phyloP scores from a whole-genome alignment of 768 basidiomycete species.

The Xerocomus brunneocitrinus region DNA sequence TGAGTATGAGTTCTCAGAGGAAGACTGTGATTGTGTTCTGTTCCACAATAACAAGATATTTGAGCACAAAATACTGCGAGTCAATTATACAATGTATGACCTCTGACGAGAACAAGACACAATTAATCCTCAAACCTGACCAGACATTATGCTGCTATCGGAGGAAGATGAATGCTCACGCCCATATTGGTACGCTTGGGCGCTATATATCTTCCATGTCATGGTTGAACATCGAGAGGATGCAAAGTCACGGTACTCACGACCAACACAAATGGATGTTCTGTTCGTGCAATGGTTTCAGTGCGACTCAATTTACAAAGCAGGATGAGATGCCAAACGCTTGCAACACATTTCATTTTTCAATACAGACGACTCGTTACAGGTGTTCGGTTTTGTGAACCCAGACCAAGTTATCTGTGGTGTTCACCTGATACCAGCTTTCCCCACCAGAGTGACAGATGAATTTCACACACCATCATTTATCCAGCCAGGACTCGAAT shows the following conservation, averaged over 20 bases:
- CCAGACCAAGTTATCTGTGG: slow-evolving; percentile 37
- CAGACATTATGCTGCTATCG: slow-evolving; percentile 35
- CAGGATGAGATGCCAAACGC: slow-evolving; percentile 25
- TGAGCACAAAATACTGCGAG: slow-evolving; percentile 8
- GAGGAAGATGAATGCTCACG: slow-evolving; percentile 23
- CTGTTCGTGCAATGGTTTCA: slow-evolving; percentile 41
- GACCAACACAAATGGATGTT: slow-evolving; percentile 31
- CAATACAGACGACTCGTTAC: background rate
- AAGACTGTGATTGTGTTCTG: background rate
- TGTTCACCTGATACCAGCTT: slow-evolving; percentile 42
- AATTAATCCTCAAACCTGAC: slow-evolving; percentile 30
- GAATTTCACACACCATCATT: background rate
- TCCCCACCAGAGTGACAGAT: slow-evolving; percentile 19
- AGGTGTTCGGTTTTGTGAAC: slow-evolving; percentile 44
- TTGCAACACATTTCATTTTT: background rate
- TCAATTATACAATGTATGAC: slow-evolving; percentile 29
- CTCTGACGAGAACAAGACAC: slow-evolving; percentile 31
- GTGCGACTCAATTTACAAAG: slow-evolving; percentile 16
- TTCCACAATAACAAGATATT: background rate
- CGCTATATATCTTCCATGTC: slow-evolving; percentile 13
- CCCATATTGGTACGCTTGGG: slow-evolving; percentile 36
- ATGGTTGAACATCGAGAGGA: background rate
- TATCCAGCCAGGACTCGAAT: background rate
- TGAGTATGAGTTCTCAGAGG: background rate
- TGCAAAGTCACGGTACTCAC: background rate